phyloP scores from a whole-genome alignment of 805 yeast species.

The Sungouiella thailandica region DNA sequence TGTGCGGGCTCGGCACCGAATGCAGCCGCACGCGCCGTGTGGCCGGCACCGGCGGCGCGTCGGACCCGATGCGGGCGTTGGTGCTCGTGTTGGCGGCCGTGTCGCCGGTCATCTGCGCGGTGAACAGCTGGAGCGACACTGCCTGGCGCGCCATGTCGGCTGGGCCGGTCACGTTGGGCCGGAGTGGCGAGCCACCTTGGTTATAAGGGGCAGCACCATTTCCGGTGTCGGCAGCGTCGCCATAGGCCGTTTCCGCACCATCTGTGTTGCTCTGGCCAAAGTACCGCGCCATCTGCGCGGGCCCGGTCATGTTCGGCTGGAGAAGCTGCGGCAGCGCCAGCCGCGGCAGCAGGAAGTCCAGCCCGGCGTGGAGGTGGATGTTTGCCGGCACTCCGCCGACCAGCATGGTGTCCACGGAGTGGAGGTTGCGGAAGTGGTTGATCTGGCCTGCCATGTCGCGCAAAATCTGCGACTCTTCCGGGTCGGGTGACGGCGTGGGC shows the following conservation, averaged over 20 bases:
- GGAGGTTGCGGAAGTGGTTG: slow-evolving; percentile 64
- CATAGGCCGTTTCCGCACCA: slow-evolving; percentile 20
- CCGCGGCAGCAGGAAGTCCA: slow-evolving; percentile 9
- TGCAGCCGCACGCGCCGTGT: slow-evolving; percentile 32
- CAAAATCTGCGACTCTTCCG: slow-evolving; percentile 66
- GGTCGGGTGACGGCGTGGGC: slow-evolving; percentile 28
- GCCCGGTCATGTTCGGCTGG: slow-evolving; percentile 44
- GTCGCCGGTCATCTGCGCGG: slow-evolving; percentile 38
- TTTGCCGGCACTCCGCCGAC: slow-evolving; percentile 64
- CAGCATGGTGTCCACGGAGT: slow-evolving; percentile 68
- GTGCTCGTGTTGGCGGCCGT: slow-evolving; percentile 31
- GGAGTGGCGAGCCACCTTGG: slow-evolving; percentile 7
- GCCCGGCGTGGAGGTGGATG: slow-evolving; percentile 32
- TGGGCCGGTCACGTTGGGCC: slow-evolving; percentile 26
- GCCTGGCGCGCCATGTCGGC: slow-evolving; percentile 33
- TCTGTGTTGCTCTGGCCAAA: no score
- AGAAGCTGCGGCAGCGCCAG: slow-evolving; percentile 19
- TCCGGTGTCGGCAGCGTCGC: neutral
- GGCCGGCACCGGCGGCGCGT: slow-evolving; percentile 32
- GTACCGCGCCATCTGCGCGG: slow-evolving; percentile 40
- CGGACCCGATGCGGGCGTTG: slow-evolving; percentile 22
- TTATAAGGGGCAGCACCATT: no score
- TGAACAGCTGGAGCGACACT: slow-evolving; percentile 36
- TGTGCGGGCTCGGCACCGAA: slow-evolving; percentile 23
- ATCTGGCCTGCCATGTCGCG: slow-evolving; percentile 72